These are phyloP conservation scores for Amanita pseudoporphyria DNA, from an alignment of 768 basidiomycete genomes.

Conservation along the genomic window DNA sequence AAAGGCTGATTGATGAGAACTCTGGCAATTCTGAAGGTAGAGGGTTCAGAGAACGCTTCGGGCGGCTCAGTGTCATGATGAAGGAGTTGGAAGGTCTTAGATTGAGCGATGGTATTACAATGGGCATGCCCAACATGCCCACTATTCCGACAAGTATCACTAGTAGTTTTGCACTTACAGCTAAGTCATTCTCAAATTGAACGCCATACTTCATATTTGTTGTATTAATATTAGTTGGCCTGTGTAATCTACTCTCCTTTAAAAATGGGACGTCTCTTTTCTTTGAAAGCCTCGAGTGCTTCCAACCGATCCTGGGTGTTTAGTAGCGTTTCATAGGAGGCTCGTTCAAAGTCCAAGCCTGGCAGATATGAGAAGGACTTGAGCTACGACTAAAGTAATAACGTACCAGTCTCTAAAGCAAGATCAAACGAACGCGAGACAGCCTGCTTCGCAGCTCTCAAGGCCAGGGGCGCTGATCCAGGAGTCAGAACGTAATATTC, in stretches of 20 bases:
- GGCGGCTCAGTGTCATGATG: conserved; percentile 77
- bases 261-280: conserved; percentile 73
- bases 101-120: conserved; percentile 45
- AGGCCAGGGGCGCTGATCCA: conserved; percentile 65
- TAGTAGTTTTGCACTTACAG: conserved; percentile 38
- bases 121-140: conserved; percentile 49
- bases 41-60: conserved; percentile 55
- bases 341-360: conserved; percentile 91
- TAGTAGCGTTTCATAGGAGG: conserved; percentile 75
- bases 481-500: background rate
- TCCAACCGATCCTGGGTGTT: conserved; percentile 69
- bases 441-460: conserved; percentile 82
- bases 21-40: conserved; percentile 30
- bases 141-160: conserved; percentile 35
- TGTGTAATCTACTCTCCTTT: conserved; percentile 54
- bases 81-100: conserved; percentile 72
- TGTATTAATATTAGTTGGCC: conserved; percentile 15
- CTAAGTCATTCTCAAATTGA: background rate
- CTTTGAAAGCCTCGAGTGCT: conserved; percentile 78
- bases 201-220: conserved; percentile 3
- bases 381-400: background rate
- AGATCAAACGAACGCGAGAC: conserved; percentile 76
- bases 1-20: conserved; percentile 32
- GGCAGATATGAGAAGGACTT: background rate
- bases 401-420: conserved; percentile 61